Conservation (phyloP, 73 alveolate genomes). For the Halteria grandinella region DNA sequence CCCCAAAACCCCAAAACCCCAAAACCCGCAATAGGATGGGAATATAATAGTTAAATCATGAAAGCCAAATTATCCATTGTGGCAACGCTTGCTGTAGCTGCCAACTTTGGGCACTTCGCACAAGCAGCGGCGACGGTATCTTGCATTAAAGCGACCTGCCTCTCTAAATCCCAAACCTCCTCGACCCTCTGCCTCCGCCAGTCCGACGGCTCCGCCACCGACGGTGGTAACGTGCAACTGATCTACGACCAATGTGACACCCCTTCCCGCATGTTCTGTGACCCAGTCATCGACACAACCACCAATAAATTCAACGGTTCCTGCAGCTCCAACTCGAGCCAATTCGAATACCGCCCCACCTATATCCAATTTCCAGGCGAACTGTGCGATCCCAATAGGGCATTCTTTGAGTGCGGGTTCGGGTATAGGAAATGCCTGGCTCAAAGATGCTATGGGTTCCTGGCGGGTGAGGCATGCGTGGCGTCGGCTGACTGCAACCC, state of each 20-base stretch:
- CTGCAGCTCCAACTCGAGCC: background rate
- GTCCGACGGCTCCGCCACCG: constrained; percentile 12
- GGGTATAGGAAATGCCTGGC: constrained; percentile 57
- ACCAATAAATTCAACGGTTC: background rate
- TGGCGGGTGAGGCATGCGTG: constrained; percentile 19
- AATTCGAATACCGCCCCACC: constrained; percentile 22
- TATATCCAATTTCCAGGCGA: constrained; percentile 50
- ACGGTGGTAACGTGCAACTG: constrained; percentile 18
- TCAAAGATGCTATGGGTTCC: constrained; percentile 48
- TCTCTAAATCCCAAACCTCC: constrained; percentile 2
- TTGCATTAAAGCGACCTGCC: constrained; percentile 20
- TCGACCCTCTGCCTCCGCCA: constrained; percentile 1
- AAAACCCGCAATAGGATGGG: too few relatives aligned
- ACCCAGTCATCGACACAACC: background rate
- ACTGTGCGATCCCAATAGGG: constrained; percentile 39
- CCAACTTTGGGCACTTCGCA: too few relatives aligned
- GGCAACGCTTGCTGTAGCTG: too few relatives aligned
- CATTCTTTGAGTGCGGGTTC: constrained; percentile 43
- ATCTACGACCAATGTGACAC: constrained; percentile 14
- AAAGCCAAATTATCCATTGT: too few relatives aligned
- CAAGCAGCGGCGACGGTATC: too few relatives aligned
- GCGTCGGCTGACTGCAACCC: constrained; percentile 56
- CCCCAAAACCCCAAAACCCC: too few relatives aligned
- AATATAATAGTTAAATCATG: too few relatives aligned
- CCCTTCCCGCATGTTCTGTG: constrained; percentile 8